Conservation (phyloP, 2,329 filamentous ascomycete genomes). For the Pseudogymnoascus sp. region DNA sequence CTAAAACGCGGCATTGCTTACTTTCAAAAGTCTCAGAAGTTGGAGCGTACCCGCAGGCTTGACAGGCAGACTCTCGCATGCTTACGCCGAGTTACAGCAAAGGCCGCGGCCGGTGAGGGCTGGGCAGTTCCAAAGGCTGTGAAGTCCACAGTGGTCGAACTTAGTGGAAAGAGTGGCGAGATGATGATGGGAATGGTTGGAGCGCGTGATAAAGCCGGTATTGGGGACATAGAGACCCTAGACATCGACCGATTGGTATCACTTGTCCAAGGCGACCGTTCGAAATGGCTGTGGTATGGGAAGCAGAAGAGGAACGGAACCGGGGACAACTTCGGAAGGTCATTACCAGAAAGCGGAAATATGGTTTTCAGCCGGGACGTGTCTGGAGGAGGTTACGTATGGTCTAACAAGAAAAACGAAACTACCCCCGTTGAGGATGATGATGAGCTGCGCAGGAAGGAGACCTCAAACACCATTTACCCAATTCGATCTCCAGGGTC, state of each 20-base stretch:
- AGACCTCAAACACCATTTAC: slow-evolving; percentile 40
- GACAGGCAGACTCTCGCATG: slow-evolving; percentile 77
- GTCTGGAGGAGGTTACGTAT: slow-evolving; percentile 34
- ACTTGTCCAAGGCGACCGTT: slow-evolving; percentile 70
- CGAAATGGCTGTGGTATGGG: slow-evolving; percentile 93
- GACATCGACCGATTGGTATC: slow-evolving; percentile 80
- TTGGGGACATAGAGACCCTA: slow-evolving; percentile 85
- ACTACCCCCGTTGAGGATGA: slow-evolving; percentile 48
- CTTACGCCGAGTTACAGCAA: slow-evolving; percentile 77
- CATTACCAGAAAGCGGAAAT: slow-evolving; percentile 39
- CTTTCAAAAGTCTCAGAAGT: slow-evolving; percentile 84
- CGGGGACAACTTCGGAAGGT: slow-evolving; percentile 39
- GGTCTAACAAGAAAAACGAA: slow-evolving; percentile 43
- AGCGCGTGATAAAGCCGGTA: slow-evolving; percentile 73
- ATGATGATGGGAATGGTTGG: slow-evolving; percentile 94
- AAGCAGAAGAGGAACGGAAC: slow-evolving; percentile 64
- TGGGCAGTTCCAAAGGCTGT: slow-evolving; percentile 92
- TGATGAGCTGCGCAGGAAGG: slow-evolving; percentile 33
- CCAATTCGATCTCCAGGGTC: slow-evolving; percentile 40
- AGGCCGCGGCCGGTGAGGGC: slow-evolving; percentile 79
- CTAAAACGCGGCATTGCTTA: slow-evolving; percentile 78
- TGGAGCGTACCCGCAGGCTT: slow-evolving; percentile 69
- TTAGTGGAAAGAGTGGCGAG: slow-evolving; percentile 88
- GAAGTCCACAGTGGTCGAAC: slow-evolving; percentile 88
- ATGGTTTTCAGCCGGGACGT: slow-evolving; percentile 54